phyloP scores from a whole-genome alignment of 2,329 filamentous ascomycete species.

The Pseudogymnoascus sp. region DNA sequence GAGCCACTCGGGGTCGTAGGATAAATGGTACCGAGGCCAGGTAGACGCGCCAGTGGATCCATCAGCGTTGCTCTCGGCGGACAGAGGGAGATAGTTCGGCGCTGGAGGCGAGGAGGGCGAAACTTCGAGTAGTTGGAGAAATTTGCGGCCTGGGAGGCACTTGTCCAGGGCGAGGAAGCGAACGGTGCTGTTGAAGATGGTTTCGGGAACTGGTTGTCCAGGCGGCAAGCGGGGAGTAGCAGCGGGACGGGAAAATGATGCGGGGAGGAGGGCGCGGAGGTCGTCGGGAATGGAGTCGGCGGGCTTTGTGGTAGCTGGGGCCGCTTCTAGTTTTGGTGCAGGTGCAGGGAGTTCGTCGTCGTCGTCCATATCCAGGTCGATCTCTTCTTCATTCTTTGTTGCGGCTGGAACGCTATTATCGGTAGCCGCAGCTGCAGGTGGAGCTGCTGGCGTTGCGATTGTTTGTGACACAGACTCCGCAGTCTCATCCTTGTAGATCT shows the following conservation, averaged over 20 bases:
- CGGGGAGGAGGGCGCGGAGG: conserved; percentile 67
- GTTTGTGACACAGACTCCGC: background rate
- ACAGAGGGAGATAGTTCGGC: conserved; percentile 14
- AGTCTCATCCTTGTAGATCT: conserved; percentile 38
- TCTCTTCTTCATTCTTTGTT: conserved; percentile 57
- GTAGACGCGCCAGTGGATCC: background rate
- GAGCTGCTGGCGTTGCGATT: background rate
- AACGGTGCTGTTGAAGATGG: conserved; percentile 72
- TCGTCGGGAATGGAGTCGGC: conserved; percentile 40
- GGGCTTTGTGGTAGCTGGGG: conserved; percentile 19
- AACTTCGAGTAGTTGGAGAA: conserved; percentile 71
- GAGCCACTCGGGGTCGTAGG: conserved; percentile 93
- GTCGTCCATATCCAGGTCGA: conserved; percentile 57
- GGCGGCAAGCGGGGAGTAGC: conserved; percentile 35
- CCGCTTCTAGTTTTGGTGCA: conserved; percentile 16
- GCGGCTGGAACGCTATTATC: background rate
- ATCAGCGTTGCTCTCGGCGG: background rate
- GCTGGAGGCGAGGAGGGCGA: conserved; percentile 16
- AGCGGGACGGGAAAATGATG: conserved; percentile 55
- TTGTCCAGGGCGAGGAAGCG: conserved; percentile 90
- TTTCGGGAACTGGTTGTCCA: conserved; percentile 58
- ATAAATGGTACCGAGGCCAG: conserved; percentile 33
- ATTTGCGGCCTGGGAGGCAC: conserved; percentile 71
- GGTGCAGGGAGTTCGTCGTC: conserved; percentile 28
- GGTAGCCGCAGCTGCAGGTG: background rate